A percentile compares a stretch with the other conserved stretches of the same genome.
Conservation (phyloP, 192 early-diverging fungal genomes). For the Umbelopsis sp. region DNA sequence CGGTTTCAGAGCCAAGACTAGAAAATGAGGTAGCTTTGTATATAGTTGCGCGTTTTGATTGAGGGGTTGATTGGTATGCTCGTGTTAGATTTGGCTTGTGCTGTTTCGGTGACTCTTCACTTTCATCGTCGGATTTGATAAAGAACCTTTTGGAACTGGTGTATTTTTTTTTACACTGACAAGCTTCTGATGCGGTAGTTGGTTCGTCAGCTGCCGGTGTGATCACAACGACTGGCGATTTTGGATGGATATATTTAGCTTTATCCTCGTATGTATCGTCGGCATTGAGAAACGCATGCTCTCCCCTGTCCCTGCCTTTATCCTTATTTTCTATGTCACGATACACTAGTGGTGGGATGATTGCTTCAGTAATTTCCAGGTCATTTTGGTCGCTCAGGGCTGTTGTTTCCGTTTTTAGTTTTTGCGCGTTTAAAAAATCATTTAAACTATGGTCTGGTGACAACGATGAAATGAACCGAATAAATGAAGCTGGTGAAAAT, state of each 20-base stretch:
- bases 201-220: slow-evolving; percentile 7
- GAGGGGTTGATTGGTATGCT: not conserved
- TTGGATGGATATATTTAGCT: not conserved
- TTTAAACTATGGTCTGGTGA: slow-evolving; percentile 17
- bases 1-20: not conserved
- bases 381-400: slow-evolving; percentile 29
- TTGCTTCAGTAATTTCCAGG: slow-evolving; percentile 35
- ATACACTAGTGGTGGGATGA: slow-evolving; percentile 12
- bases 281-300: slow-evolving; percentile 13
- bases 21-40: not conserved
- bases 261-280: not conserved
- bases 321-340: slow-evolving; percentile 16
- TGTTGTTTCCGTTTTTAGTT: slow-evolving; percentile 32
- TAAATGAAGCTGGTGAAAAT: slow-evolving; percentile 22
- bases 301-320: slow-evolving; percentile 21
- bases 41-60: not conserved
- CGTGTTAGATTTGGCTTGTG: not conserved
- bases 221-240: not conserved
- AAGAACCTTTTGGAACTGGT: slow-evolving; percentile 9
- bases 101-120: not conserved
- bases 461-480: slow-evolving; percentile 15
- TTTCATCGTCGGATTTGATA: slow-evolving; percentile 13
- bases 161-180: not conserved
- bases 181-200: not conserved
- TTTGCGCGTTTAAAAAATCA: slow-evolving; percentile 18